phyloP scores from a whole-genome alignment of 2,329 filamentous ascomycete genomes.

The Ophiostoma triangulosporum region DNA sequence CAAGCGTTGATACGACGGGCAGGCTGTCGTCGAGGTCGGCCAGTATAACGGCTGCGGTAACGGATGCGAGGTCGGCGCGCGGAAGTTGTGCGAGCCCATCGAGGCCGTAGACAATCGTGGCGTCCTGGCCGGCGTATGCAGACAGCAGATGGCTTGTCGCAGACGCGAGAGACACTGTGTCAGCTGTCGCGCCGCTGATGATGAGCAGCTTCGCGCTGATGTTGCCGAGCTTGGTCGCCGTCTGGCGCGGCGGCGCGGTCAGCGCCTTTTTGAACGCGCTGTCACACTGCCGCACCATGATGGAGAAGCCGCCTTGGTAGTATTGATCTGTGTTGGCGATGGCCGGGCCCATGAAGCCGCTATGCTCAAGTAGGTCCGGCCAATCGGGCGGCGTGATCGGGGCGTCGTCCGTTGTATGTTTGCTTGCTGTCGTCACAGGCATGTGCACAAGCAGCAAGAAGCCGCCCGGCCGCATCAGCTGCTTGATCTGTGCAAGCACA shows the following conservation, averaged over 20 bases:
- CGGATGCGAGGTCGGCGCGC: conserved; percentile 4
- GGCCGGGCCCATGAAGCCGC: conserved; percentile 21
- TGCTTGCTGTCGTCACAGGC: conserved; percentile 2
- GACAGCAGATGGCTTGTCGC: background rate
- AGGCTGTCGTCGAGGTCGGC: conserved; percentile 21
- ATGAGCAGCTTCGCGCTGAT: conserved; percentile 1
- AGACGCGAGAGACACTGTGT: background rate
- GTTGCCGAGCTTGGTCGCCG: background rate
- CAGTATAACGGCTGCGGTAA: conserved; percentile 23
- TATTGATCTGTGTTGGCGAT: conserved; percentile 21
- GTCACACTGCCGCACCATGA: conserved; percentile 26
- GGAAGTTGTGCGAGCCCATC: conserved; percentile 15
- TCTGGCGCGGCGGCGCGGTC: background rate
- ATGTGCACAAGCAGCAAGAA: conserved; percentile 21
- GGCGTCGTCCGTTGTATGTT: background rate
- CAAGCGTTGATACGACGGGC: conserved; percentile 23
- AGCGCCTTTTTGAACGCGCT: conserved; percentile 14
- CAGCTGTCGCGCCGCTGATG: background rate
- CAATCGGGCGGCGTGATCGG: conserved; percentile 20
- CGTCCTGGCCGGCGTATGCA: background rate
- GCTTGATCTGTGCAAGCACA: conserved; percentile 12
- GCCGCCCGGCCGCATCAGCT: conserved; percentile 19
- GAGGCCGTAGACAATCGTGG: conserved; percentile 11
- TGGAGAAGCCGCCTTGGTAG: conserved; percentile 20
- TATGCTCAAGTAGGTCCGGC: conserved; percentile 21